A percentile compares a stretch with the other conserved stretches of the same genome.
Conservation (phyloP, 2,329 filamentous ascomycete species). For the Leptographium wingfieldii region DNA sequence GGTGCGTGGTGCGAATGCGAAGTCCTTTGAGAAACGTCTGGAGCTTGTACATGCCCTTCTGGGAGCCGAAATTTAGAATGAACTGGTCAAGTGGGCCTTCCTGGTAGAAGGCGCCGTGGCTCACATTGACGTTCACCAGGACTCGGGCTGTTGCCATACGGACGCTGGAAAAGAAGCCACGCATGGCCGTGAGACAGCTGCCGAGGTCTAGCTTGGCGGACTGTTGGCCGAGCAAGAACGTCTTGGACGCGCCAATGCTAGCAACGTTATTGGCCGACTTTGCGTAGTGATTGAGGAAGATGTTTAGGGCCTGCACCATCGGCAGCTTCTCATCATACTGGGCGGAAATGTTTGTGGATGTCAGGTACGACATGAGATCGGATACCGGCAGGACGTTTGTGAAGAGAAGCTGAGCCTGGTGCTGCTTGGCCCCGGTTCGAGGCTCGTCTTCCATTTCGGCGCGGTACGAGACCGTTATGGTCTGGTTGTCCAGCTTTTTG, state of each 20-base stretch:
- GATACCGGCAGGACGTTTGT: constrained; percentile 16
- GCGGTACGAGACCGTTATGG: constrained; percentile 14
- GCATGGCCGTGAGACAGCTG: constrained; percentile 17
- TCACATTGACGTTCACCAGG: constrained; percentile 24
- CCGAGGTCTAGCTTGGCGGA: constrained; percentile 14
- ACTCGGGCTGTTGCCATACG: constrained; percentile 21
- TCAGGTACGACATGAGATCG: constrained; percentile 16
- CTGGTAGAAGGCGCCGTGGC: constrained; percentile 21
- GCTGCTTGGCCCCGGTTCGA: constrained; percentile 5
- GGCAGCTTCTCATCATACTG: constrained; percentile 15
- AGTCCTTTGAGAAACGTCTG: constrained; percentile 25
- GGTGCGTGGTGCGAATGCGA: constrained; percentile 25
- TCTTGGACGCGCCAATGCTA: constrained; percentile 19
- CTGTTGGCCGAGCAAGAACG: constrained; percentile 13
- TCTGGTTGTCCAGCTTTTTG: constrained; percentile 10
- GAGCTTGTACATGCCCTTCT: constrained; percentile 11
- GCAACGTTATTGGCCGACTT: constrained; percentile 15
- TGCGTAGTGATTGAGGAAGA: constrained; percentile 38
- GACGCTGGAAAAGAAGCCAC: constrained; percentile 23
- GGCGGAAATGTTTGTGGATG: constrained; percentile 13
- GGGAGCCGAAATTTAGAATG: constrained; percentile 2
- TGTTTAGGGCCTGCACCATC: constrained; percentile 61
- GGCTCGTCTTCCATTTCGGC: constrained; percentile 19
- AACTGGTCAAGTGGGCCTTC: constrained; percentile 14
- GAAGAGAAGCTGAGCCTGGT: constrained; percentile 14